Base-by-base conservation (phyloP, 371 early-diverging fungal species). In the Mucor saturninus region DNA sequence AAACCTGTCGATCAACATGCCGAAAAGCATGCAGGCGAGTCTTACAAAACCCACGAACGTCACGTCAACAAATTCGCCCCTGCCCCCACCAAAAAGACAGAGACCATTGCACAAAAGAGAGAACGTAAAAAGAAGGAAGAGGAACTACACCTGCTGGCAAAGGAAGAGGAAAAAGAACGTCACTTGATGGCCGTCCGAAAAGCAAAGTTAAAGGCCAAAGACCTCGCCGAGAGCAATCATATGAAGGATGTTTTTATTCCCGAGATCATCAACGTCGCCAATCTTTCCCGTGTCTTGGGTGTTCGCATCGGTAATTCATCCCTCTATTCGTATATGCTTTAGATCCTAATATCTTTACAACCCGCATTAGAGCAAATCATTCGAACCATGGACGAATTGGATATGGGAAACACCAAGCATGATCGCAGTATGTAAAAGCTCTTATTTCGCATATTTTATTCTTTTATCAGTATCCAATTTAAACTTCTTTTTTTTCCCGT, bases 181-280 rank as follows among this genome's bases (percentile, higher is more conserved):
- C 57, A 64, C 8, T 46, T 63, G 15, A 54, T 75, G 11, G 65
- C 42, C 14, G 26, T 61, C 5, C 54, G 68, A 48, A 65, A 71
- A 21, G 73, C 75, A 0, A 72, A 72, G 43, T 66, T 74, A 10
- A 68, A 64, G 38, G 67, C 67, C 40, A 74, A 75, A 29, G 68
- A 73, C 54, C 59, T 72, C 21, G 65, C 45, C 5, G 69, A 60
- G 10, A 69, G 67, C 15, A 54, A 56, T 32, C 67, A 72, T n/a
- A 65, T 68, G 45, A 72, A 71, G 43, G 93, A 95, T 64, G 85
- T 96, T 9, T 84, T 83, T 61, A 76, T 97, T 51, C 96, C 94
- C 5, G 88, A 94, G 13, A 88, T 90, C 8, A 89, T 96, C 68
- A 93, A 85, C 31, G 90, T 95, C 0, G 89, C 91, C 9, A 91